phyloP scores from a whole-genome alignment of 495 filamentous ascomycete genomes.

The Podospora comata region DNA sequence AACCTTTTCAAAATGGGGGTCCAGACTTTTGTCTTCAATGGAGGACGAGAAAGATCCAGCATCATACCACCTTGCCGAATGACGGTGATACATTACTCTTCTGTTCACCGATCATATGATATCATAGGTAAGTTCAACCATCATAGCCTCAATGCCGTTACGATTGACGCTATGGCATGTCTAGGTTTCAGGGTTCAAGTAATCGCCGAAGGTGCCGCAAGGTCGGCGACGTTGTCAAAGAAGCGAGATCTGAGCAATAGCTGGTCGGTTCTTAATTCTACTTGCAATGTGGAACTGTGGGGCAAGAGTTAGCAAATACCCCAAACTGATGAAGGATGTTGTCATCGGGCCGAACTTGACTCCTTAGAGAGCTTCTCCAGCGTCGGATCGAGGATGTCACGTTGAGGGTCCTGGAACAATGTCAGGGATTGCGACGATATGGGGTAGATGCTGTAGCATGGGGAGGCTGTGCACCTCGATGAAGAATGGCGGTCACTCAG shows the following conservation, averaged over 20 bases:
- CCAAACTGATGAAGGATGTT: not conserved
- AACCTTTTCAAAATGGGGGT: not conserved
- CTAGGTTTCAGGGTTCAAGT: not conserved
- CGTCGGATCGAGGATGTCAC: not conserved
- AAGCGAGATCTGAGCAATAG: not conserved
- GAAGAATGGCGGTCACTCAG: conserved; percentile 1
- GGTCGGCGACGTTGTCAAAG: not conserved
- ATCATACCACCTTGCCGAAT: not conserved
- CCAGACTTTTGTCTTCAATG: not conserved
- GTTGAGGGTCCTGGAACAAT: not conserved
- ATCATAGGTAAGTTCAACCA: not conserved
- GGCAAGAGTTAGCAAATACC: not conserved
- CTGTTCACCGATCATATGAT: not conserved
- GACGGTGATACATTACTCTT: not conserved
- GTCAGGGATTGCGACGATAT: not conserved
- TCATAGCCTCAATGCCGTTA: not conserved
- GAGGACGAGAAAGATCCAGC: not conserved
- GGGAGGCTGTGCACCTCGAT: conserved; percentile 1
- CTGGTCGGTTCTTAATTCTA: not conserved
- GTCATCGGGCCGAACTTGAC: not conserved
- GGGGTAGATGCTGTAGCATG: conserved; percentile 1
- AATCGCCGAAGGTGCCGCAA: not conserved
- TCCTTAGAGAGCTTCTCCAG: not conserved
- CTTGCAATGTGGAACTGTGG: not conserved
- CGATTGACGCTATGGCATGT: not conserved